Evolutionary conservation across 2,329 filamentous ascomycete genomes (phyloP).

Genomic region (Sclerotinia sclerotiorum): DNA sequence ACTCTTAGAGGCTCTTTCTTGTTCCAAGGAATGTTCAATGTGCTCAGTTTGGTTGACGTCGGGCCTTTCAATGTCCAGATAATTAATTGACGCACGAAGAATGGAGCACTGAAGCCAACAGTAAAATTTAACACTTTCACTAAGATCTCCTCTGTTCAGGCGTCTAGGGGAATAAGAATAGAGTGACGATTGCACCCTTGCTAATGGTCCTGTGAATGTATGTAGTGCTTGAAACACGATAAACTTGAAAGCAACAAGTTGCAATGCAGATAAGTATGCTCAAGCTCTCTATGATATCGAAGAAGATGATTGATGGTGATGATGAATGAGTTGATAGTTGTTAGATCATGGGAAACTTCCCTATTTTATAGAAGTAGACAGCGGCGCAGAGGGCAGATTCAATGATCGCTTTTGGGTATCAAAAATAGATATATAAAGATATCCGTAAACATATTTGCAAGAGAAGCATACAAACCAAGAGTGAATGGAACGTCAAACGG

Average conservation of each 20-base stretch:
- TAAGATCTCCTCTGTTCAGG: not conserved
- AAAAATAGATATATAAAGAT: slow-evolving; percentile 28
- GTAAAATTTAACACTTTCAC: slow-evolving; percentile 20
- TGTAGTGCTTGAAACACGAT: not conserved
- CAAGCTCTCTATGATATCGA: not conserved
- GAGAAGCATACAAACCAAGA: not conserved
- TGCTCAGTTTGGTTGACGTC: slow-evolving; percentile 31
- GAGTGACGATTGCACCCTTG: not conserved
- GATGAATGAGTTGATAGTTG: slow-evolving; percentile 13
- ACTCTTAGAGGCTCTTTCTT: slow-evolving; percentile 26
- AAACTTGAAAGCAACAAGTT: not conserved
- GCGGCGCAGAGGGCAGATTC: slow-evolving; percentile 13
- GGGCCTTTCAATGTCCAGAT: slow-evolving; percentile 32
- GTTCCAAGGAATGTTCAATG: slow-evolving; percentile 23
- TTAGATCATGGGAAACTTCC: slow-evolving; percentile 1
- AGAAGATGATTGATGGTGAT: slow-evolving; percentile 10
- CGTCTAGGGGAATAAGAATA: not conserved
- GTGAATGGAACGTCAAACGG: slow-evolving; percentile 24
- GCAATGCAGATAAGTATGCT: not conserved
- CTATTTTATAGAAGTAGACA: slow-evolving; percentile 20
- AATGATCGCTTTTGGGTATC: not conserved
- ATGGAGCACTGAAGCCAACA: slow-evolving; percentile 34
- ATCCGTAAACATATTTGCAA: not conserved
- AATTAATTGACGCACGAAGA: not conserved
- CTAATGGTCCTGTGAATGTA: not conserved